Evolutionary conservation across 1,284 basidiomycete genomes (phyloP), one percentile per base, ranked within the genome.

Genomic region (Fomitopsis schrenkii): DNA sequence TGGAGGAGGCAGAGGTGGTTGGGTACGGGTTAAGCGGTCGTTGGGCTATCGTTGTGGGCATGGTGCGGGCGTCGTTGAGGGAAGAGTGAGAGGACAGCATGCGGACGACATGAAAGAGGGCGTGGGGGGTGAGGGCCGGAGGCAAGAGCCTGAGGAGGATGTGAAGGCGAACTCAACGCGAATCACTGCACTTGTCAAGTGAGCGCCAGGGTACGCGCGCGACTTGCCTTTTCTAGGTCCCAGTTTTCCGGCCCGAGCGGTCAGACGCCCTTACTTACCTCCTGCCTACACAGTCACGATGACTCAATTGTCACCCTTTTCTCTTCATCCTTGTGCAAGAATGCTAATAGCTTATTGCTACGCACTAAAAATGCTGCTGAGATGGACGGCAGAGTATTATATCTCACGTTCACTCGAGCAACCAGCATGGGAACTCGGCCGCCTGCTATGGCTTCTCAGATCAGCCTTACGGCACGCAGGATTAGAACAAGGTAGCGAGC

Each of bases 1-100:
- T 50, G 62, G 67, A 63, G 52, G 68, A 66, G 55, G 69, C 68
- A 60, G 65, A 70, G 62, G 64, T 62, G 57, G 57, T 64, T 55
- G 63, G 64, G 35, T 57, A 59, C 48, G 61, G 59, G 2, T 66
- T 58, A 45, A 64, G 48, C 41, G 66, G 56, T 14, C 64, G 67
- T 63, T 67, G 65, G 64, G 62, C 56, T 33, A 57, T 40, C 14
- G 62, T 10, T 46, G 53, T 38, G 41, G 62, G 60, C 61, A 66
- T 55, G 58, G 63, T 56, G 53, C n/a, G 60, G 38, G 57, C 57
- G 63, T 55, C 64, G 59, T 59, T 57, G 45, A 44, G 53, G 15
- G 58, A 58, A 15, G 52, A 17, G 35, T 48, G 53, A 44, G 61
- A 62, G 54, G 59, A 50, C 14, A 59, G 57, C 61, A 62, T 62